These are phyloP conservation scores for Simplicillium sp. DNA, from an alignment of 2,329 filamentous ascomycete genomes.

Conservation along the genomic window DNA sequence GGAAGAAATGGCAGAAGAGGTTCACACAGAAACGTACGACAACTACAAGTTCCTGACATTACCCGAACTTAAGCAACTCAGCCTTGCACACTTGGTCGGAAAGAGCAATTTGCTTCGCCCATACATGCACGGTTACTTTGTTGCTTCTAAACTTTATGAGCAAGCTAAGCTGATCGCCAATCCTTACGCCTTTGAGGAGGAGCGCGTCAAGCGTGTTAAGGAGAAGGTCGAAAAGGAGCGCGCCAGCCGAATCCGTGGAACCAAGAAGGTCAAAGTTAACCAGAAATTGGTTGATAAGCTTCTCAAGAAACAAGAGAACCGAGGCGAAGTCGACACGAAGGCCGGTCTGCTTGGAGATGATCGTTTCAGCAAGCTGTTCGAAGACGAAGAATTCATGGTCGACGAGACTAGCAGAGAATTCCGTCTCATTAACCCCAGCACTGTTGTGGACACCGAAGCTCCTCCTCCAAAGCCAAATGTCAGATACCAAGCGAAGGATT, in stretches of 20 bases:
- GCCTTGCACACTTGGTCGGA: slow-evolving; percentile 79
- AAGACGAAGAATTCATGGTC: slow-evolving; percentile 86
- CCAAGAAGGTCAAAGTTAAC: slow-evolving; percentile 98
- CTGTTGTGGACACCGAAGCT: slow-evolving; percentile 29
- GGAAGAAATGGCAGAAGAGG: slow-evolving; percentile 92
- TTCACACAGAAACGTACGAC: slow-evolving; percentile 78
- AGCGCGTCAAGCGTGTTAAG: slow-evolving; percentile 81
- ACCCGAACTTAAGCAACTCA: slow-evolving; percentile 76
- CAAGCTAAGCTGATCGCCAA: slow-evolving; percentile 89
- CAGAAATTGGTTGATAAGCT: slow-evolving; percentile 68
- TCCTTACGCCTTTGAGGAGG: slow-evolving; percentile 88
- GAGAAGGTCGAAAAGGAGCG: slow-evolving; percentile 96
- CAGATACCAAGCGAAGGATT: slow-evolving; percentile 28
- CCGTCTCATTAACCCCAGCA: slow-evolving; percentile 80
- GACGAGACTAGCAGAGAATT: slow-evolving; percentile 88
- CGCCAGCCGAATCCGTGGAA: slow-evolving; percentile 86
- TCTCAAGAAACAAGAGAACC: slow-evolving; percentile 54
- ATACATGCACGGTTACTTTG: slow-evolving; percentile 99
- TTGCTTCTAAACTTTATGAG: slow-evolving; percentile 89
- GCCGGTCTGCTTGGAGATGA: slow-evolving; percentile 69
- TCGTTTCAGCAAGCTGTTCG: slow-evolving; percentile 82
- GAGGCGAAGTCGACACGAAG: slow-evolving; percentile 45
- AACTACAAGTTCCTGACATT: slow-evolving; percentile 98
- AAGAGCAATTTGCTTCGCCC: slow-evolving; percentile 83
- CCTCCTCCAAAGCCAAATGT: slow-evolving; percentile 22